phyloP scores from a whole-genome alignment of 805 yeast species.

The Wickerhamomyces xylosicus region DNA sequence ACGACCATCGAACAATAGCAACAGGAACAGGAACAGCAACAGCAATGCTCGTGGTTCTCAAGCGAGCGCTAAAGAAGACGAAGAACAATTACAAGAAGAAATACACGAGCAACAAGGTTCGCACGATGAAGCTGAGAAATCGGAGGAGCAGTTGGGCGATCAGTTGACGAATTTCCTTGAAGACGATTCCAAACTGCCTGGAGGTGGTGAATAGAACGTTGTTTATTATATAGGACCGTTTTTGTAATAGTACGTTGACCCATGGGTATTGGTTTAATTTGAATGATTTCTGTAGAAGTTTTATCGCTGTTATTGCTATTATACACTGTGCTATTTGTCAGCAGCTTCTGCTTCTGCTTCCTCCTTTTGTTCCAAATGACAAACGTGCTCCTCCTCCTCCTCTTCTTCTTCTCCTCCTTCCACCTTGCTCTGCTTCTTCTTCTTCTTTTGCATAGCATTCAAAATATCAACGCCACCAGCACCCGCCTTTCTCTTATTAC shows the following conservation, averaged over 20 bases:
- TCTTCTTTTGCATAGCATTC: constrained; percentile 3
- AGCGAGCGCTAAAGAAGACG: background rate
- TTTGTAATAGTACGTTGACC: too few relatives aligned
- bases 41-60: background rate
- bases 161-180: background rate
- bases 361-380: background rate
- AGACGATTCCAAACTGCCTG: background rate
- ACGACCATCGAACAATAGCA: constrained; percentile 6
- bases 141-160: background rate
- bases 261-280: too few relatives aligned
- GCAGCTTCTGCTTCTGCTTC: background rate
- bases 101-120: too few relatives aligned
- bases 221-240: background rate
- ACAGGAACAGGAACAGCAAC: constrained; percentile 4
- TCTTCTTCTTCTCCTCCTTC: background rate
- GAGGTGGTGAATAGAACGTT: background rate
- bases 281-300: too few relatives aligned
- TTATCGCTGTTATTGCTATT: too few relatives aligned
- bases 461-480: constrained; percentile 2
- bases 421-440: background rate
- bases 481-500: constrained; percentile 15
- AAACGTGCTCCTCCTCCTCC: background rate
- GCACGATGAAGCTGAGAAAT: too few relatives aligned
- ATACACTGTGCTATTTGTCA: too few relatives aligned
- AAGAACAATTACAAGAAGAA: background rate